Evolutionary conservation across 1,284 basidiomycete species (phyloP).

Genomic region (Sporisorium graminicola): DNA sequence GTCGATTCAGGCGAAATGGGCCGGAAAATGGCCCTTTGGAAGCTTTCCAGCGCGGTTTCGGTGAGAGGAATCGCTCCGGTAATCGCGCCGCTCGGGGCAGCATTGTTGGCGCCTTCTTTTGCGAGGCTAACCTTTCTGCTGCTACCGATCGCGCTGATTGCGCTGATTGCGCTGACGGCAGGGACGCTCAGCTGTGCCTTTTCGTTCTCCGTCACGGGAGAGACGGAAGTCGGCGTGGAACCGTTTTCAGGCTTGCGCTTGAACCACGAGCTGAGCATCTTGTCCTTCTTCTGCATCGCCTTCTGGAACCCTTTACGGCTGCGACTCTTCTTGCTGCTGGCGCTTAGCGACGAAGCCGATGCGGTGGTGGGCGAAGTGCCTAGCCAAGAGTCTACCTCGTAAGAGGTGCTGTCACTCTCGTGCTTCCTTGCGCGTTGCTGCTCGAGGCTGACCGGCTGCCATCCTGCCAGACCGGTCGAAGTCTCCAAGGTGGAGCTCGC

Average conservation of each 20-base stretch:
- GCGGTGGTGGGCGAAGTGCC: slow-evolving; percentile 40
- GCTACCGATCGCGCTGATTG: slow-evolving; percentile 3
- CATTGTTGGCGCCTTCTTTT: neutral
- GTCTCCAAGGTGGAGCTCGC: slow-evolving; percentile 21
- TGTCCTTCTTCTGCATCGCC: slow-evolving; percentile 52
- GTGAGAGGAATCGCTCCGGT: slow-evolving; percentile 30
- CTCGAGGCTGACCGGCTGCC: slow-evolving; percentile 27
- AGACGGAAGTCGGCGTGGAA: slow-evolving; percentile 5
- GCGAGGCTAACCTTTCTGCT: neutral
- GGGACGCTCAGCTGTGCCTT: neutral
- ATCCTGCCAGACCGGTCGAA: slow-evolving; percentile 11
- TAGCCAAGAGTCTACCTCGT: slow-evolving; percentile 36
- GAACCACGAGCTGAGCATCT: slow-evolving; percentile 57
- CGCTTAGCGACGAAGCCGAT: slow-evolving; percentile 28
- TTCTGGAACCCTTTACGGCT: slow-evolving; percentile 38
- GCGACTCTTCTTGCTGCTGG: slow-evolving; percentile 39
- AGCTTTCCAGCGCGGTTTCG: slow-evolving; percentile 34
- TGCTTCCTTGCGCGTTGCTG: slow-evolving; percentile 11
- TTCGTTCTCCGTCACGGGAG: slow-evolving; percentile 7
- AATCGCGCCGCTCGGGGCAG: neutral
- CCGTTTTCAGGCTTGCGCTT: slow-evolving; percentile 34
- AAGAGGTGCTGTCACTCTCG: slow-evolving; percentile 9
- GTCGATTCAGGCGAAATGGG: slow-evolving; percentile 47
- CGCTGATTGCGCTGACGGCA: neutral
- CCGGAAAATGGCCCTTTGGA: slow-evolving; percentile 33